Evolutionary conservation across 2,329 filamentous ascomycete species (phyloP), one percentile per base, ranked within the genome.

Genomic region (Diaporthe australafricana): DNA sequence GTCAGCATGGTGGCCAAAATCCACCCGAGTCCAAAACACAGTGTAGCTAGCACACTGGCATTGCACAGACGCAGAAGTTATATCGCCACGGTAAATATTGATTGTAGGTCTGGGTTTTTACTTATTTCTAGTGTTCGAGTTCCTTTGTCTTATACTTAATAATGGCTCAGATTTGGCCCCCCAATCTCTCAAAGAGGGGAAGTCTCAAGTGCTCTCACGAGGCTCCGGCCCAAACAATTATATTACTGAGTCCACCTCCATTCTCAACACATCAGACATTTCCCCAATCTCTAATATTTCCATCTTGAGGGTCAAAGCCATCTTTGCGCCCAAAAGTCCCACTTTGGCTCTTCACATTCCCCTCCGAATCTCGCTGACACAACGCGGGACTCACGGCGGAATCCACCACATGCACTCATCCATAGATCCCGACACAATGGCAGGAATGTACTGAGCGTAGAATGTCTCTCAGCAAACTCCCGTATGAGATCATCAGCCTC

Each of bases 401-500:
- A 2, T 3, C 17, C 9, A 7, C 9, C 32, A 9, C 32, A 35
- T 35, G 22, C 66, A 25, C 52, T 16, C 30, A 2, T 57, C 20
- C n/a, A 17, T 48, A 56, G 25, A 35, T 8, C 30, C 1, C 5
- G 42, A 25, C 17, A 60, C 65, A 16, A 71, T 71, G 72, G 69
- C 25, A 48, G 30, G 25, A 25, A 47, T 52, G 40, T 68, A 38
- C 35, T 20, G 32, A 48, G 20, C 16, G 32, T 42, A 71, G 70
- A 62, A 82, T 83, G 79, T 77, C 78, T 62, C 75, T 84, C 27
- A 71, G 78, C 45, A 75, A 72, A 20, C 72, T 93, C 16, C 91
- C 92, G 0, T 90, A 88, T 77, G 92, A 94, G 80, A 83, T 93
- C n/a, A 81, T 92, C 35, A 87, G 88, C 63, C 85, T 88, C 66